Base-by-base conservation (phyloP, 176 grass and related monocot genomes). In the Stipa capillata region DNA sequence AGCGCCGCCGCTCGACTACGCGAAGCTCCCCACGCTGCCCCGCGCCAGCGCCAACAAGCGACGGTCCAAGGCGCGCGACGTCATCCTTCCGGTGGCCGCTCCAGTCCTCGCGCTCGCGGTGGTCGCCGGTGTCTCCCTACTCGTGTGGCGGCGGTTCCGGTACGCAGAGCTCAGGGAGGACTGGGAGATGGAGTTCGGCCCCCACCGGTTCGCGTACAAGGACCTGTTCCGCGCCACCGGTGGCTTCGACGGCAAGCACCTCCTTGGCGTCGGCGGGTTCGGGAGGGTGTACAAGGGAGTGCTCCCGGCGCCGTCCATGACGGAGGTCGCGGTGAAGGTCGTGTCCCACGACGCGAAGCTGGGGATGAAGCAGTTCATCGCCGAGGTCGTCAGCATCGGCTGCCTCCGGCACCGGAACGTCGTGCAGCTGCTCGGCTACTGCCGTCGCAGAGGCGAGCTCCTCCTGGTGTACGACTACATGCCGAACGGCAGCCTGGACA, bases 391-490 rank as follows among this genome's bases (percentile, higher is more conserved):
- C 76, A 91, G 85, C 70, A 76, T 87, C 55, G 85, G 89, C 45
- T 76, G 80, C 5, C 75, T 91, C 37, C 80, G 85, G 2, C 89
- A 91, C 71, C 80, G 85, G 2, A 87, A 91, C 61, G 15, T 91
- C 35, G 85, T 91, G 84, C 81, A 42, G 44, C 69, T 91, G 50
- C 89, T 83, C n/a, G 89, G 89, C 16, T 91, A 82, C 73, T 91
- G 84, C 76, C 75, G 80, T 1, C 61, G 89, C 15, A 28, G n/a
- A 36, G 90, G 61, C 24, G 80, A 83, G 58, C 80, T 88, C 2
- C 57, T 86, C 8, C 64, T 92, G 74, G 83, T 89, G 16, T 84
- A 89, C 69, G 83, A 92, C 55, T 92, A 83, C 83, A 85, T 92
- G 73, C 83, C 86, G 0, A 83, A 92, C 55, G 86, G 90, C 20